Percentiles rank a stretch among this genome's conserved stretches.
phyloP scores from a whole-genome alignment of 108 stramenopile species.

The Skeletonema grethae region DNA sequence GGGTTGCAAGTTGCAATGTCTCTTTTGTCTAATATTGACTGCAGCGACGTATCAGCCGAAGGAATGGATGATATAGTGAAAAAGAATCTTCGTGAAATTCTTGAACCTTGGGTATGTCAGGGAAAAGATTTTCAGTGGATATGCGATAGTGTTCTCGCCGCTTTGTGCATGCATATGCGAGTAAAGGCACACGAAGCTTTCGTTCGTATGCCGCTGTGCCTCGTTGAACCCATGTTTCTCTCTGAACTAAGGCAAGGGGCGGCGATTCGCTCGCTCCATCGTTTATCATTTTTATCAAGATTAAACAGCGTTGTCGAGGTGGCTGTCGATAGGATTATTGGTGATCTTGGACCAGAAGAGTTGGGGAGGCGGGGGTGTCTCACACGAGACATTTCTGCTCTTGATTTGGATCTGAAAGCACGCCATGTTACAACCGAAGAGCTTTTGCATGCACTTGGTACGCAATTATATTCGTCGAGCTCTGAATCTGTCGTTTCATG shows the following conservation, averaged over 20 bases:
- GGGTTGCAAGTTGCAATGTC: slow-evolving; percentile 72
- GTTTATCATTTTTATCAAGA: slow-evolving; percentile 67
- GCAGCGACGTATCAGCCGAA: slow-evolving; percentile 22
- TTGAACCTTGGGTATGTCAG: slow-evolving; percentile 39
- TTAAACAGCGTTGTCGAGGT: slow-evolving; percentile 64
- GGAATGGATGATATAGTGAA: slow-evolving; percentile 28
- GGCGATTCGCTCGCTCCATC: slow-evolving; percentile 70
- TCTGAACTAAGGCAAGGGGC: slow-evolving; percentile 60
- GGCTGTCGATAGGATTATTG: slow-evolving; percentile 58
- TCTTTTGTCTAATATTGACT: slow-evolving; percentile 49
- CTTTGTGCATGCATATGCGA: slow-evolving; percentile 59
- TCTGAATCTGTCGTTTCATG: slow-evolving; percentile 36
- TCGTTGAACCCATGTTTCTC: slow-evolving; percentile 70
- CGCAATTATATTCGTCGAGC: slow-evolving; percentile 26
- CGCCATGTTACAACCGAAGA: slow-evolving; percentile 78
- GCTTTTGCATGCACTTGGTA: slow-evolving; percentile 58
- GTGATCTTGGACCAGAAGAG: slow-evolving; percentile 72
- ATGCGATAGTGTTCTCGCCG: slow-evolving; percentile 56
- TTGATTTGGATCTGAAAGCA: slow-evolving; percentile 77
- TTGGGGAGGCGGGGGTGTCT: slow-evolving; percentile 78
- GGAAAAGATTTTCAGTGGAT: slow-evolving; percentile 67
- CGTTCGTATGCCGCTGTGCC: slow-evolving; percentile 63
- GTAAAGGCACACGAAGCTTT: slow-evolving; percentile 55
- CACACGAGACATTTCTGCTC: slow-evolving; percentile 55
- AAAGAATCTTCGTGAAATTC: slow-evolving; percentile 45